These are phyloP conservation scores for Waitea zeae DNA, from an alignment of 1,284 basidiomycete species.

Conservation along the genomic window DNA sequence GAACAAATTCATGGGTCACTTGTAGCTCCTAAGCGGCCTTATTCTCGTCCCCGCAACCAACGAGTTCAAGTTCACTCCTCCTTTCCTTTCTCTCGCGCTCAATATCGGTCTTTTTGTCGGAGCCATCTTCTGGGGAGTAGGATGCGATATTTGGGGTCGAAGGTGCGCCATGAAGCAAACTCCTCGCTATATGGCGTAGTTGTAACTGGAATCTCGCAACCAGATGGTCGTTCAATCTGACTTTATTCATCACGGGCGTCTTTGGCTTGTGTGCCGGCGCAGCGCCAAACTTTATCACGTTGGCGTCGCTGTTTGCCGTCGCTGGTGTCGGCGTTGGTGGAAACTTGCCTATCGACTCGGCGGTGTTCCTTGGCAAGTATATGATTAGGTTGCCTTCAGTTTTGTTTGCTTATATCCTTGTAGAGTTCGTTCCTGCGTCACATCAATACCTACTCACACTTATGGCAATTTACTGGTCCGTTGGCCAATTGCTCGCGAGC, in stretches of 20 bases:
- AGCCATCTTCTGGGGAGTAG: slow-evolving; percentile 47
- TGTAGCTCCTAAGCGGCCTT: slow-evolving; percentile 31
- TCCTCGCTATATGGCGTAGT: neutral
- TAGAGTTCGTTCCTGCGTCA: slow-evolving; percentile 46
- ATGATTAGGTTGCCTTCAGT: neutral
- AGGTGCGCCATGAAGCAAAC: slow-evolving; percentile 17
- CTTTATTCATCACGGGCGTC: slow-evolving; percentile 36
- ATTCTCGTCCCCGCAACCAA: slow-evolving; percentile 37
- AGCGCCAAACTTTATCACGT: slow-evolving; percentile 22
- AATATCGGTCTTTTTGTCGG: slow-evolving; percentile 49
- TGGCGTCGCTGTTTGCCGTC: slow-evolving; percentile 26
- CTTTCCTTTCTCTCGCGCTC: slow-evolving; percentile 38
- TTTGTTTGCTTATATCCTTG: neutral
- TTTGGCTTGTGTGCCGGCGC: slow-evolving; percentile 33
- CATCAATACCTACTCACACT: slow-evolving; percentile 56
- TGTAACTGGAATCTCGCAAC: neutral
- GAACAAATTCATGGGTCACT: neutral
- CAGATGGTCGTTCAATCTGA: slow-evolving; percentile 45
- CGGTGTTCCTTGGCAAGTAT: slow-evolving; percentile 40
- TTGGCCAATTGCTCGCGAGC: slow-evolving; percentile 46
- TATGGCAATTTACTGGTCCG: slow-evolving; percentile 55
- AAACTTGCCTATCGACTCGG: slow-evolving; percentile 45
- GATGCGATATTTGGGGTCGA: slow-evolving; percentile 48
- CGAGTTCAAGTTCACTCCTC: slow-evolving; percentile 37
- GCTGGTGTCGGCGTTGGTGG: slow-evolving; percentile 32